Base-by-base conservation (phyloP, 768 basidiomycete genomes). In the Lenzites betulinus region DNA sequence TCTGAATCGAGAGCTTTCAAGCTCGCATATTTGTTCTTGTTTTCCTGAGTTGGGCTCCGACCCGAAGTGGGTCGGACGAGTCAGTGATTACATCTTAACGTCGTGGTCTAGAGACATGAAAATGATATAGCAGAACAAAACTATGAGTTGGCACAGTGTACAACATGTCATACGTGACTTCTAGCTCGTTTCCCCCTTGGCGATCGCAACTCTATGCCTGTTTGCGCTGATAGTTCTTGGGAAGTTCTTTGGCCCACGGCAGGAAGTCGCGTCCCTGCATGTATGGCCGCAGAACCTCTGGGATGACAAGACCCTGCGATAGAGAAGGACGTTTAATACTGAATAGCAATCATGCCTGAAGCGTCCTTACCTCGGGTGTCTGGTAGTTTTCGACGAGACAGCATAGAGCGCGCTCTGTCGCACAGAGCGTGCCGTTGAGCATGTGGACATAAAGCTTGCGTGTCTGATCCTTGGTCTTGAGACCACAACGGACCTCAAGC, bases 321-420 rank as follows among this genome's bases (percentile, higher is more conserved):
- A 20, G 22, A 9, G n/a, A 15, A 25, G n/a, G 20, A 39, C n/a
- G 33, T 41, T n/a, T 16, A 30, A 23, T 18, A 23, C 15, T n/a
- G 23, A 51, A 4, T 9, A 5, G n/a, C 3, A n/a, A 46, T 18
- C 42, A 9, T 3, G 7, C 9, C 20, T 38, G 33, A 18, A 53
- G 42, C 30, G 9, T 52, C 79, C 88, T 58, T 68, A 96, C 95
- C 51, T 97, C 94, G 0, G 90, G 82, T 0, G 95, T 98, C 77
- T 99, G 97, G 73, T 96, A 94, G 75, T 98, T 98, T 78, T 99
- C 97, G n/a, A 94, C 95, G 58, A 99, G 69, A 75, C 97, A 98
- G 76, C 96, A 98, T 20, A 98, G 79, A 1, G 97, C 93, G 39
- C 97, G 92, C 76, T 96, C 93, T 1, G 97, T 98, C 1, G 97